Conservation (phyloP, 1,284 basidiomycete genomes). For the Boletellus dicymbophilus region DNA sequence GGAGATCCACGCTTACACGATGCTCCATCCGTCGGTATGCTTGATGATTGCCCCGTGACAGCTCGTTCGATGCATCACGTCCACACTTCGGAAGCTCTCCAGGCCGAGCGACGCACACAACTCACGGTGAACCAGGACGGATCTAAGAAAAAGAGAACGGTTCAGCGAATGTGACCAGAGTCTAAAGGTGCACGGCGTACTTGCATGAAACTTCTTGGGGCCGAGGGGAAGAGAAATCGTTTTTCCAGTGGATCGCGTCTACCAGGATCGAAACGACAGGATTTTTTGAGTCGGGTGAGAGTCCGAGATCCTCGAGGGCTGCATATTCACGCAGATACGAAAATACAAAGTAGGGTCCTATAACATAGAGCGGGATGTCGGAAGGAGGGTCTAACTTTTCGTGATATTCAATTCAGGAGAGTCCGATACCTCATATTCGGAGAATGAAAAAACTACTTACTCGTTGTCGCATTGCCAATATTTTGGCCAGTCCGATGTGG, state of each 20-base stretch:
- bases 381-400: conserved; percentile 63
- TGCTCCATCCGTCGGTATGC: conserved; percentile 77
- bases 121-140: conserved; percentile 32
- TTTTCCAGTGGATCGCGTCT: conserved; percentile 54
- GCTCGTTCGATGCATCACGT: conserved; percentile 72
- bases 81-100: conserved; percentile 59
- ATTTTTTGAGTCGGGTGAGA: conserved; percentile 47
- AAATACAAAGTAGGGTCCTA: conserved; percentile 58
- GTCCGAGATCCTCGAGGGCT: conserved; percentile 67
- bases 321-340: conserved; percentile 67
- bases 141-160: conserved; percentile 12
- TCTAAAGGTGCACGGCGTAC: conserved; percentile 8
- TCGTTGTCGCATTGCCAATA: conserved; percentile 73
- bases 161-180: conserved; percentile 3
- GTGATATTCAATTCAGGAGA: conserved; percentile 8
- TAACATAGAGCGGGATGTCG: conserved; percentile 66
- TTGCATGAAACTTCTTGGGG: background rate
- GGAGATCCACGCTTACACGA: conserved; percentile 56
- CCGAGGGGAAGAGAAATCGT: conserved; percentile 27
- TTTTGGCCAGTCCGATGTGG: conserved; percentile 79
- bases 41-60: conserved; percentile 75
- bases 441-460: too few relatives aligned
- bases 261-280: conserved; percentile 57
- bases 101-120: conserved; percentile 58
- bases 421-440: background rate